These are phyloP conservation scores for Ambrosiella beaveri DNA, from an alignment of 2,329 filamentous ascomycete species.

Conservation along the genomic window DNA sequence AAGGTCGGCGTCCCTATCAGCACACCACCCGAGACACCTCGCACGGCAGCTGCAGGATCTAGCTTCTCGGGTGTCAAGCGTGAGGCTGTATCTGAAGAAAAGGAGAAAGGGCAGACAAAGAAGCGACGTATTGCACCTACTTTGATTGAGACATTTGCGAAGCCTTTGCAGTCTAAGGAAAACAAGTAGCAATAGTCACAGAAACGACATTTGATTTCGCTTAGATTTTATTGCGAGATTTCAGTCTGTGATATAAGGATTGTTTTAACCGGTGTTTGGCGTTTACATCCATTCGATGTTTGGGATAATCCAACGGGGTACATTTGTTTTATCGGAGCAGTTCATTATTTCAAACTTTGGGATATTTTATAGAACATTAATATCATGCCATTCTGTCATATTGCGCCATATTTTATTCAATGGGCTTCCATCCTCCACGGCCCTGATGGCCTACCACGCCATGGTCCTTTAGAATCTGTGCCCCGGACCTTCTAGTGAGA, in stretches of 20 bases:
- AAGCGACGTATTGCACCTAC: slow-evolving; percentile 56
- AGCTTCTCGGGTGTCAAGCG: slow-evolving; percentile 31
- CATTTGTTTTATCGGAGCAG: too few species aligned
- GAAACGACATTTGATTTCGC: background rate
- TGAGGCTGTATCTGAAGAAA: slow-evolving; percentile 38
- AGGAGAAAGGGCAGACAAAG: slow-evolving; percentile 36
- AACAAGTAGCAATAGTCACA: background rate
- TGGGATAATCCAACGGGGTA: too few species aligned
- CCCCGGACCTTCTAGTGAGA: slow-evolving; percentile 42
- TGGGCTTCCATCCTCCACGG: slow-evolving; percentile 41
- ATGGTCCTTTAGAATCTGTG: slow-evolving; percentile 44
- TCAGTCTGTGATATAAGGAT: too few species aligned
- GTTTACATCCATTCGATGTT: background rate
- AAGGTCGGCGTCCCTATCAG: slow-evolving; percentile 56
- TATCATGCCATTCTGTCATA: background rate
- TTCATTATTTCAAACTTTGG: too few species aligned
- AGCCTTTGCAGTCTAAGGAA: slow-evolving; percentile 1
- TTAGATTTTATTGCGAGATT: background rate
- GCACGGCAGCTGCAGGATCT: slow-evolving; percentile 21
- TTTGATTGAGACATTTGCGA: slow-evolving; percentile 6
- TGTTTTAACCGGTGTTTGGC: background rate
- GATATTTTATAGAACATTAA: background rate
- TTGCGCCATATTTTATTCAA: slow-evolving; percentile 18
- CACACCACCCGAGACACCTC: slow-evolving; percentile 80
- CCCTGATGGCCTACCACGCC: slow-evolving; percentile 37